Percentiles rank a stretch among this genome's conserved stretches.
Evolutionary conservation across 768 basidiomycete genomes (phyloP).

Genomic region (Leccinum longicurvipes): DNA sequence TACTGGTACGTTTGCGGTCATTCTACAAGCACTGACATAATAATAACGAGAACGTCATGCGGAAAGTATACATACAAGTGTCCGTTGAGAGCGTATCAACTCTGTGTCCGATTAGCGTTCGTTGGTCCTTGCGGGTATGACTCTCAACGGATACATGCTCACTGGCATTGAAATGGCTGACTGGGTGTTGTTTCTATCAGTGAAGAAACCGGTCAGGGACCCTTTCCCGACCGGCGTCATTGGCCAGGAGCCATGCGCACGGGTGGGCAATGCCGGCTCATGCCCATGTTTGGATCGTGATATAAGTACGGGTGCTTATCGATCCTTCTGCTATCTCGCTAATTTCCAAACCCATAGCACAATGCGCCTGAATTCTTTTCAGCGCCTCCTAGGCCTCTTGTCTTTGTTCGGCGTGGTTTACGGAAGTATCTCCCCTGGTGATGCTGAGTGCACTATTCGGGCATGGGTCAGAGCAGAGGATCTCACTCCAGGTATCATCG

Average conservation of each 20-base stretch:
- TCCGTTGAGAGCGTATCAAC: not conserved
- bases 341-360: not conserved
- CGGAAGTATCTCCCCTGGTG: not conserved
- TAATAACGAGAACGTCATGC: not conserved
- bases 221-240: not conserved
- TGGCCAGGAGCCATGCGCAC: not conserved
- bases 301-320: not conserved
- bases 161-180: no score
- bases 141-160: no score
- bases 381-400: not conserved
- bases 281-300: not conserved
- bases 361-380: not conserved
- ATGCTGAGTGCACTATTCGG: constrained; percentile 1
- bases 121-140: no score
- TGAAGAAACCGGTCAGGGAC: no score
- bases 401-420: not conserved
- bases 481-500: constrained; percentile 9
- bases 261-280: not conserved
- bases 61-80: not conserved
- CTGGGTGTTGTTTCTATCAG: no score
- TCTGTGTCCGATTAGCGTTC: no score
- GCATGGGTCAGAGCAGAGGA: constrained; percentile 23
- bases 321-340: not conserved
- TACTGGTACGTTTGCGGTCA: not conserved
- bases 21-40: not conserved